phyloP scores from a whole-genome alignment of 768 basidiomycete species.

The Termitomyces sp. region DNA sequence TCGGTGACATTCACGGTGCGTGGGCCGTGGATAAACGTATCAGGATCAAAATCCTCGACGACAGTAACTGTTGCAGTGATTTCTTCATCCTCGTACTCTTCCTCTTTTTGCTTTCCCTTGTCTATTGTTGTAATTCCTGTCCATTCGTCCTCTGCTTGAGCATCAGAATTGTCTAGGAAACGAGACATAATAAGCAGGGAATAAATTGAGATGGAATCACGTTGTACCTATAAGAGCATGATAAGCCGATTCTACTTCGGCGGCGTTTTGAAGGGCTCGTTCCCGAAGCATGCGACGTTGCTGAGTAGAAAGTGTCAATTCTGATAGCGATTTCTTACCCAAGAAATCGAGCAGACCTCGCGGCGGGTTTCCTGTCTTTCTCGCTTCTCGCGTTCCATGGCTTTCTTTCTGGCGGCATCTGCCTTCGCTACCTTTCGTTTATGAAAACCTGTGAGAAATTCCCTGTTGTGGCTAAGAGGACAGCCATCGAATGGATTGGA shows the following conservation, averaged over 20 bases:
- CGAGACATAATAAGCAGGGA: constrained; percentile 8
- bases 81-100: constrained; percentile 82
- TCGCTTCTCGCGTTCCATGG: constrained; percentile 73
- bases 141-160: constrained; percentile 46
- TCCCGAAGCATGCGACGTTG: constrained; percentile 76
- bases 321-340: constrained; percentile 12
- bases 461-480: constrained; percentile 40
- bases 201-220: not conserved
- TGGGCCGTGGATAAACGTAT: constrained; percentile 50
- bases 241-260: constrained; percentile 72
- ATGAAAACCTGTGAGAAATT: constrained; percentile 91
- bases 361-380: constrained; percentile 70
- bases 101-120: constrained; percentile 43
- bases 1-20: constrained; percentile 7
- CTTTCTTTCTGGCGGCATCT: constrained; percentile 71
- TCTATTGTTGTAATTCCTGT: constrained; percentile 33
- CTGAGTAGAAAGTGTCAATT: constrained; percentile 35
- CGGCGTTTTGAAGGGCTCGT: constrained; percentile 74
- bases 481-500: not conserved
- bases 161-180: constrained; percentile 21
- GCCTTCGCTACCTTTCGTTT: constrained; percentile 86
- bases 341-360: constrained; percentile 50
- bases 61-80: constrained; percentile 87
- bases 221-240: constrained; percentile 44
- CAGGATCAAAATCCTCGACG: constrained; percentile 87